phyloP scores from a whole-genome alignment of 495 filamentous ascomycete genomes.

The Beverwykella pulmonaria region DNA sequence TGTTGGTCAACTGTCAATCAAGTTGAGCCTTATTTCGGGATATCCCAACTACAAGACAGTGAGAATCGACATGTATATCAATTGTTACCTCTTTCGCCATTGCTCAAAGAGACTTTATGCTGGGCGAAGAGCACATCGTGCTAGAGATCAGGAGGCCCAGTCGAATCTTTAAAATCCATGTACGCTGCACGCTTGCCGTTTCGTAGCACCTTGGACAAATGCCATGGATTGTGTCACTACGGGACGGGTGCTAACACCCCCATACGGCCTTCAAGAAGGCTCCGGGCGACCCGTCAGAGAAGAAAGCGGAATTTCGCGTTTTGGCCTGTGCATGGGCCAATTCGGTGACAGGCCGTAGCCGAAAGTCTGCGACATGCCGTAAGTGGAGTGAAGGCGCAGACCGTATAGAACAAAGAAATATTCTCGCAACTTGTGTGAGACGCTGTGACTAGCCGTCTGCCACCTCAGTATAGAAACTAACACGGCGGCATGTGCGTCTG shows the following conservation, averaged over 20 bases:
- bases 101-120: too few species aligned
- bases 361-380: too few species aligned
- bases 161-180: not conserved
- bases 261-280: not conserved
- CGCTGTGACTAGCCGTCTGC: not conserved
- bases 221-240: not conserved
- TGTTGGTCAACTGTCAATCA: too few species aligned
- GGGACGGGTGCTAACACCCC: slow-evolving; percentile 11
- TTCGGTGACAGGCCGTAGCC: too few species aligned
- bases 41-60: too few species aligned
- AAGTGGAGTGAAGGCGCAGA: not conserved
- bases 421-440: not conserved
- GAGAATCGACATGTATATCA: too few species aligned
- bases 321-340: too few species aligned
- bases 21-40: too few species aligned
- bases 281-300: slow-evolving; percentile 1
- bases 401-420: not conserved
- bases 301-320: too few species aligned
- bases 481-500: not conserved
- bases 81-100: too few species aligned
- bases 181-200: not conserved
- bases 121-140: too few species aligned
- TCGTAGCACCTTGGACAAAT: slow-evolving; percentile 11
- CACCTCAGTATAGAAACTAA: not conserved
- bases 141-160: not conserved